Percentiles rank a stretch among this genome's conserved stretches.
phyloP scores from a whole-genome alignment of 768 basidiomycete species.

The Boletus huronensis region DNA sequence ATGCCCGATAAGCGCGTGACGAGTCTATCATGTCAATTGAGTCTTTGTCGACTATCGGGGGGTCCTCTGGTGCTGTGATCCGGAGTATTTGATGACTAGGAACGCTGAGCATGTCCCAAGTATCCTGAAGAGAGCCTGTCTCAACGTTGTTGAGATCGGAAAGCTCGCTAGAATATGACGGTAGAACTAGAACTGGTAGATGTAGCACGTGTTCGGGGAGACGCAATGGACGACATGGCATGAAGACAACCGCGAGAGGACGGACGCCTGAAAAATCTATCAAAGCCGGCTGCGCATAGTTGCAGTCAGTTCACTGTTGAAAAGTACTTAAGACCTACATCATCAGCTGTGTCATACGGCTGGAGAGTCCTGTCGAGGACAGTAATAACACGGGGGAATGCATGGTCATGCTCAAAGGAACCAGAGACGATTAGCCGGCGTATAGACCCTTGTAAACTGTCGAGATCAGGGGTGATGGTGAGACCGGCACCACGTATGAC shows the following conservation, averaged over 20 bases:
- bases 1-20: slow-evolving; percentile 39
- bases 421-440: slow-evolving; percentile 27
- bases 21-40: slow-evolving; percentile 43
- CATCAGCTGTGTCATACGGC: slow-evolving; percentile 13
- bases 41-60: slow-evolving; percentile 46
- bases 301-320: slow-evolving; percentile 29
- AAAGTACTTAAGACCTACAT: slow-evolving; percentile 28
- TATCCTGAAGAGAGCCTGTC: slow-evolving; percentile 29
- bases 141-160: slow-evolving; percentile 29
- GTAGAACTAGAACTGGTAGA: slow-evolving; percentile 52
- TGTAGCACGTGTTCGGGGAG: slow-evolving; percentile 45
- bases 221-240: slow-evolving; percentile 46
- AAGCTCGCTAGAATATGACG: slow-evolving; percentile 18
- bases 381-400: slow-evolving; percentile 33
- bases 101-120: slow-evolving; percentile 44
- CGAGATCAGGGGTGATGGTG: slow-evolving; percentile 20
- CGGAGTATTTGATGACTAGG: slow-evolving; percentile 40
- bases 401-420: slow-evolving; percentile 22
- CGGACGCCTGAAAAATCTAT: slow-evolving; percentile 40
- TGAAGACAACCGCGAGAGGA: slow-evolving; percentile 66
- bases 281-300: slow-evolving; percentile 37
- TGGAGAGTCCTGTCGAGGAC: slow-evolving; percentile 38
- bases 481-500: slow-evolving; percentile 39
- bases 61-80: slow-evolving; percentile 32
- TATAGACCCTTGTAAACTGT: slow-evolving; percentile 20